These are phyloP conservation scores for Lolium multiflorum DNA, from an alignment of 176 grass and related monocot genomes.

Conservation along the genomic window DNA sequence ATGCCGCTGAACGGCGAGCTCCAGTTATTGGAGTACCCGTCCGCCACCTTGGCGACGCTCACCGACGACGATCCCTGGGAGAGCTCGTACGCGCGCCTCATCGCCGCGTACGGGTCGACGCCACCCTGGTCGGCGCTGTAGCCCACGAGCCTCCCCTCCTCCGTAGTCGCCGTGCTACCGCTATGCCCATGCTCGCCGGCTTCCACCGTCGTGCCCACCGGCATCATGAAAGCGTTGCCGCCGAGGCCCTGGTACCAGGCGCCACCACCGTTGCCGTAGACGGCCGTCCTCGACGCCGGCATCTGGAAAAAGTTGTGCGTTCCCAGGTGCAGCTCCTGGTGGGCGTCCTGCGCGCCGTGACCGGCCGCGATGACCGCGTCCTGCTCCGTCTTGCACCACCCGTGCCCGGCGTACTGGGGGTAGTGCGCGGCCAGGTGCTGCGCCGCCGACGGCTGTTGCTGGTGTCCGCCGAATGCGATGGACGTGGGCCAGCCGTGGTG, in stretches of 20 bases:
- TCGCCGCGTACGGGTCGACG: constrained; percentile 49
- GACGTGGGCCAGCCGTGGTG: constrained; percentile 47
- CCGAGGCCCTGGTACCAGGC: constrained; percentile 46
- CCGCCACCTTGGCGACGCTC: constrained; percentile 58
- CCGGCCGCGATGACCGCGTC: constrained; percentile 41
- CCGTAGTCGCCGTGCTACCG: constrained; percentile 47
- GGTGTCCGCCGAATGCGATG: constrained; percentile 51
- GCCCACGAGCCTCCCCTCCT: constrained; percentile 54
- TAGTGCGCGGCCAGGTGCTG: constrained; percentile 57
- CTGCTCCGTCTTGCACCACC: constrained; percentile 72
- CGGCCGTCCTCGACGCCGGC: constrained; percentile 44
- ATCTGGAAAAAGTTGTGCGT: constrained; percentile 67
- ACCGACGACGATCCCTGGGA: constrained; percentile 61
- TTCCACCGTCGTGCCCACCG: constrained; percentile 45
- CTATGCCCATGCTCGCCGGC: constrained; percentile 51
- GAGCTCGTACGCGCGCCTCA: constrained; percentile 64
- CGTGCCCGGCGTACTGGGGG: constrained; percentile 44
- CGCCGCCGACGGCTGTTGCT: constrained; percentile 42
- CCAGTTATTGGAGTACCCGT: constrained; percentile 61
- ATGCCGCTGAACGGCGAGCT: constrained; percentile 62
- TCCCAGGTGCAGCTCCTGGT: constrained; percentile 60
- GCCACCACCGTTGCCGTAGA: constrained; percentile 28
- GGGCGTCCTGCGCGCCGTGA: constrained; percentile 48
- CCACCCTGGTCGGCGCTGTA: constrained; percentile 40
- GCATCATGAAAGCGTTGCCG: constrained; percentile 51